Base-by-base conservation (phyloP, 1,139 yeast species). In the Taiozyma sp. region DNA sequence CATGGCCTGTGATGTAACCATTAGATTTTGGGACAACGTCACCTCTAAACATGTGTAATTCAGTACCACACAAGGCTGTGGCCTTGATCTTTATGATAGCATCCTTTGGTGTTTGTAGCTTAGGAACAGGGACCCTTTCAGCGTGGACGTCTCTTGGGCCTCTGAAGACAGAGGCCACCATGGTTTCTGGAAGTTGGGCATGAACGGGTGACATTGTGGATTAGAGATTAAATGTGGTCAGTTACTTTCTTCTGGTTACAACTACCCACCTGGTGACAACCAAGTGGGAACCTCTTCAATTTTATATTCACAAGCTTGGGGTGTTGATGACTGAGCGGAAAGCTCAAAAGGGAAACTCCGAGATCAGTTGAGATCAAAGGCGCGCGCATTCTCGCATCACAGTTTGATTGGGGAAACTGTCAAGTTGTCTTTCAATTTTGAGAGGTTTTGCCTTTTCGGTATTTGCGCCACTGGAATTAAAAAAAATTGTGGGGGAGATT, bases 61-160 rank as follows among this genome's bases (percentile, higher is more conserved):
- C 88, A 3, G 85, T 77, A 2, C 87, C 87, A 64, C 86, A 82
- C 27, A 81, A 66, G 2, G 84, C 86, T 1, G 83, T 76, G 51
- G 74, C 79, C 51, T 70, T 70, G 40, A 80, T 80, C 58, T 78
- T 76, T 50, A 82, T 65, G 40, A 82, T 70, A 1, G 75, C 85
- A 59, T 82, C 87, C 12, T 67, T 67, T 1, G 76, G 70, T 0
- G 58, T 55, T 34, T 63, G 55, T 28, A 82, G 59, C 41, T 58
- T 51, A 3, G 88, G 87, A 2, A 69, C 67, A 3, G 78, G 75
- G 28, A 74, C 73, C 1, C 65, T 63, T 51, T 73, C 74, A 4
- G 79, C 72, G 44, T 69, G 63, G 46, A 82, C 72, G 44, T 76
- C 67, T 51, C 57, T 69, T 0, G 84, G 78, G 0, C 81, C 84